phyloP scores from a whole-genome alignment of 441 rosid species.

The Rhodomyrtus psidioides region DNA sequence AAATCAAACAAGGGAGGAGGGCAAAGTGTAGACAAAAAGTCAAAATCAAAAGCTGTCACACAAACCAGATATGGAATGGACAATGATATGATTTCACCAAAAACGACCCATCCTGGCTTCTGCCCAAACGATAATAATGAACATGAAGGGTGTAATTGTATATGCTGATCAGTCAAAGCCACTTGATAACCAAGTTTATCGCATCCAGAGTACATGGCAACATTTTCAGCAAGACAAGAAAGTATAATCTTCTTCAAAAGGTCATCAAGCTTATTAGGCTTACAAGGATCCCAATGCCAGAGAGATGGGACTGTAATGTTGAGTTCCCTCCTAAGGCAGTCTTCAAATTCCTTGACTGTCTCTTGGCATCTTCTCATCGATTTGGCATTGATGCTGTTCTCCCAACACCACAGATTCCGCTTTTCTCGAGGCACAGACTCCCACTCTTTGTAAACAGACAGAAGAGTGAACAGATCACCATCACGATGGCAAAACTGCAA shows the following conservation, averaged over 20 bases:
- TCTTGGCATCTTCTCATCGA: constrained; percentile 85
- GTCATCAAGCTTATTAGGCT: constrained; percentile 28
- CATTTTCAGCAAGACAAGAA: constrained; percentile 71
- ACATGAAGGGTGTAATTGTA: constrained; percentile 83
- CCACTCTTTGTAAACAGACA: constrained; percentile 82
- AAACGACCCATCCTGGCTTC: constrained; percentile 93
- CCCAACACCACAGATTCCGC: constrained; percentile 90
- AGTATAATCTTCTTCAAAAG: constrained; percentile 54
- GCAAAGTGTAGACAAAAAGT: constrained; percentile 36
- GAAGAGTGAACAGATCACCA: constrained; percentile 87
- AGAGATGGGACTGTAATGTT: constrained; percentile 37
- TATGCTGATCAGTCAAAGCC: constrained; percentile 57
- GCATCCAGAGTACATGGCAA: constrained; percentile 80
- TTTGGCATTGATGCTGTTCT: constrained; percentile 89
- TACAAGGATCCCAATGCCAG: constrained; percentile 64
- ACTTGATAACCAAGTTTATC: constrained; percentile 87
- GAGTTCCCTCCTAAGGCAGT: constrained; percentile 60
- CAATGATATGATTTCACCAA: constrained; percentile 61
- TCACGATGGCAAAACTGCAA: constrained; percentile 69
- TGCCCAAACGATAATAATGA: constrained; percentile 64
- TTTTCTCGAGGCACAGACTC: constrained; percentile 31
- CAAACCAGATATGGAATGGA: constrained; percentile 72
- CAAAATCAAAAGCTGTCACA: constrained; percentile 78
- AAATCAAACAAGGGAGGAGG: constrained; percentile 72
- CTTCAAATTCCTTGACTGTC: constrained; percentile 61